Evolutionary conservation across 352 stramenopile species (phyloP), one percentile per base, ranked within the genome.

Genomic region (Phytophthora rubi): DNA sequence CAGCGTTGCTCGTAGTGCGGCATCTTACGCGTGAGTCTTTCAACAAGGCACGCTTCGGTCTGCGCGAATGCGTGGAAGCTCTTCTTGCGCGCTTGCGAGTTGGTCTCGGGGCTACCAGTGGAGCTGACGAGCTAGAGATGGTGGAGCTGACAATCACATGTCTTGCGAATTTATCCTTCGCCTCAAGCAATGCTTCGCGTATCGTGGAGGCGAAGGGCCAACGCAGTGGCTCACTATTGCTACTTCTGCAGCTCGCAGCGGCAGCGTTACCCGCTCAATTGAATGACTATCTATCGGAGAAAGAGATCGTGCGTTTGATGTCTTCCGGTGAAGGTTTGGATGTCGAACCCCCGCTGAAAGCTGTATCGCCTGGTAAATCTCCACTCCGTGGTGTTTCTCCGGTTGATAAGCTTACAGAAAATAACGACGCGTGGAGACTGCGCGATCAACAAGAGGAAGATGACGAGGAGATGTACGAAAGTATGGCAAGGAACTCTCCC

Each of bases 11-110:
- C 12, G 82, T 86, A 4, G 71, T 90, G 3, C 52, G 86, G 1
- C 77, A 90, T 65, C 62, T 93, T 8, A 94, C 85, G 4, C 88
- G 87, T 15, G 85, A 93, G 58, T 91, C 87, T 0, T 92, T 93
- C 55, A 93, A 93, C 69, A 93, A 93, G 61, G 65, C 89, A 4
- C 83, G 83, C 9, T 94, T 92, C 28, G 85, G 85, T 0, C 73
- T 90, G 7, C 65, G 69, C 8, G 80, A 88, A 45, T 89, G 85
- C 44, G 62, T 92, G 10, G 70, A 81, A 30, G 82, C 82, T 6
- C 65, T 94, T 28, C 54, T 92, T 15, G 35, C 28, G 7, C 85
- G 79, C 21, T 45, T 94, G 2, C 58, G 82, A 48, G 18, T 70
- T 28, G 65, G 59, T 9, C 59, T 77, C 7, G 32, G 39, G n/a